Conservation (phyloP, 495 filamentous ascomycete species). For the Diplogelasinospora grovesii region DNA sequence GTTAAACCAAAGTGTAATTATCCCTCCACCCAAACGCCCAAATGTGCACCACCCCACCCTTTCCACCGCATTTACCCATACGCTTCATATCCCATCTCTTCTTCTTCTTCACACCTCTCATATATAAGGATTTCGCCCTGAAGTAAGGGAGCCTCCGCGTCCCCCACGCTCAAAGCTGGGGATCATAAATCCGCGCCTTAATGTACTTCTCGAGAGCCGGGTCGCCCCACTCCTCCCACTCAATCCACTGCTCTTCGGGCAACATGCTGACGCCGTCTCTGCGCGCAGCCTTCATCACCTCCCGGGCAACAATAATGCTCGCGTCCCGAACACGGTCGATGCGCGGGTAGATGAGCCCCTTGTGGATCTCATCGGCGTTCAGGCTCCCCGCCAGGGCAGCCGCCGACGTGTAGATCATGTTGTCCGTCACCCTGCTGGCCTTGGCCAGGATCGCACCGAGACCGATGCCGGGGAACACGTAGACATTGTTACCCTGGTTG, state of each 20-base stretch:
- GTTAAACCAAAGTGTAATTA: too few species aligned
- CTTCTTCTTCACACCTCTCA: too few species aligned
- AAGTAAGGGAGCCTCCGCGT: too few species aligned
- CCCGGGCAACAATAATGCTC: constrained; percentile 76
- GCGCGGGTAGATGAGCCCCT: constrained; percentile 87
- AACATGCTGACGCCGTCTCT: constrained; percentile 47
- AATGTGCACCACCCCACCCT: too few species aligned
- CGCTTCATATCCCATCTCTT: too few species aligned
- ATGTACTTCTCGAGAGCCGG: constrained; percentile 73
- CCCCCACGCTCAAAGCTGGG: too few species aligned
- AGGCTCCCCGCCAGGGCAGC: constrained; percentile 72
- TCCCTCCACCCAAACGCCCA: too few species aligned
- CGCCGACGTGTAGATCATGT: constrained; percentile 92
- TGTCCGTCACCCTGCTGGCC: constrained; percentile 80
- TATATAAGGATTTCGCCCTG: too few species aligned
- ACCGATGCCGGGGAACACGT: constrained; percentile 96
- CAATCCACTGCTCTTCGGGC: constrained; percentile 66
- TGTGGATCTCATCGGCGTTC: constrained; percentile 69
- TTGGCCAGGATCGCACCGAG: constrained; percentile 91
- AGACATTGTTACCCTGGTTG: constrained; percentile 87
- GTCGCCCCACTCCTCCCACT: constrained; percentile 77
- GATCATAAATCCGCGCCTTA: constrained; percentile 75
- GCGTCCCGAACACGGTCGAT: constrained; percentile 88
- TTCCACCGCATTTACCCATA: too few species aligned
- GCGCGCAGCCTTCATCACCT: constrained; percentile 86